These are phyloP conservation scores for Perkinsus chesapeaki DNA, from an alignment of 169 alveolate species.

Conservation along the genomic window DNA sequence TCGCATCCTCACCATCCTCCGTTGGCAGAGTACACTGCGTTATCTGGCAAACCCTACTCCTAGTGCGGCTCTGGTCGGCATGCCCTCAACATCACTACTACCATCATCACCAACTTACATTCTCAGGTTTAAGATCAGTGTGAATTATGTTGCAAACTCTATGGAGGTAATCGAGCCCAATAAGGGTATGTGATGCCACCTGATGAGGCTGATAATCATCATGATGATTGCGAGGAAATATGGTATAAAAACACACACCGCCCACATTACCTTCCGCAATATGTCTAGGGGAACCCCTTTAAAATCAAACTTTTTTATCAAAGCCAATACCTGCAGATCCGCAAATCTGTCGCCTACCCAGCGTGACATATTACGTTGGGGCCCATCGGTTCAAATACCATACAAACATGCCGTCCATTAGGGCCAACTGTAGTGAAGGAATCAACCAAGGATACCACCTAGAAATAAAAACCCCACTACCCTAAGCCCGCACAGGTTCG, in stretches of 20 bases:
- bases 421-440: constrained; percentile 91
- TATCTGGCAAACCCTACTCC: no score
- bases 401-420: constrained; percentile 93
- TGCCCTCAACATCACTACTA: no score
- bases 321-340: constrained; percentile 65
- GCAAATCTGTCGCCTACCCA: background rate
- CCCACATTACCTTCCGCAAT: background rate
- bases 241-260: background rate
- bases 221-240: constrained; percentile 60
- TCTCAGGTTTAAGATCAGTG: constrained; percentile 99
- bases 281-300: constrained; percentile 59
- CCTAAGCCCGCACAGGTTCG: background rate
- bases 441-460: constrained; percentile 87
- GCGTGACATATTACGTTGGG: constrained; percentile 60
- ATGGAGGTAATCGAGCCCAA: constrained; percentile 95
- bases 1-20: no score
- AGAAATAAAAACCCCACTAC: constrained; percentile 21
- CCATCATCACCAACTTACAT: constrained; percentile 64
- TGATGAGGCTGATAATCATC: no score
- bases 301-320: constrained; percentile 87
- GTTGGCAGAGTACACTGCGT: no score
- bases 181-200: constrained; percentile 89
- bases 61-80: no score
- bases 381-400: constrained; percentile 97
- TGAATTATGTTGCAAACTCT: constrained; percentile 91